These are phyloP conservation scores for Fusarium agapanthi DNA, from an alignment of 2,329 filamentous ascomycete genomes.

Conservation along the genomic window DNA sequence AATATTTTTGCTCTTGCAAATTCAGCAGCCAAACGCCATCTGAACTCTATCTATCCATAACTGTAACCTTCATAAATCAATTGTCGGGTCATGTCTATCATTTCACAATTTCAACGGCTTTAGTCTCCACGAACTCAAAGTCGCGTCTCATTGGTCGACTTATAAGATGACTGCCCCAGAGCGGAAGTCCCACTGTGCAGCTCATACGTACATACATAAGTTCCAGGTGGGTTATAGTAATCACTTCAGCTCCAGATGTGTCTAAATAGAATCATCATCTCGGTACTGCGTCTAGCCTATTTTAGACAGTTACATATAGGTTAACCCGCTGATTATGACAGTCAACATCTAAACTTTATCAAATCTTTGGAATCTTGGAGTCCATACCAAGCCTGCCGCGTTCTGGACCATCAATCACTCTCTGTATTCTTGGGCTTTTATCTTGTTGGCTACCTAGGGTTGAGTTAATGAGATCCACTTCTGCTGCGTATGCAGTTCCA, in stretches of 20 bases:
- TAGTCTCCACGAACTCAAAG: neutral
- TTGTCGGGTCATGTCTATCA: neutral
- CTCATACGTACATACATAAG: neutral
- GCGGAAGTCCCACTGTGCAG: slow-evolving; percentile 32
- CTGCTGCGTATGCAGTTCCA: slow-evolving; percentile 10
- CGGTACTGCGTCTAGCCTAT: neutral
- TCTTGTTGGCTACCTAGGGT: neutral
- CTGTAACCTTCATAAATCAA: neutral
- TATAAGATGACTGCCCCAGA: slow-evolving; percentile 8
- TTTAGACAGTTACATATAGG: neutral
- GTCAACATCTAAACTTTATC: neutral
- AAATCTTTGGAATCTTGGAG: neutral
- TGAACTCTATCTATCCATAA: neutral
- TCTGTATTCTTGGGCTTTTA: neutral
- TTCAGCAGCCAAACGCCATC: neutral
- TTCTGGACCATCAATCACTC: neutral
- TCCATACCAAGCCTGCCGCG: neutral
- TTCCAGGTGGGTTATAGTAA: neutral
- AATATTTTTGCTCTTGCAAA: neutral
- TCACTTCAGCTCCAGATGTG: neutral
- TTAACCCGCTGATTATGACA: neutral
- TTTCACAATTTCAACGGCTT: slow-evolving; percentile 4
- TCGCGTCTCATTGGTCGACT: slow-evolving; percentile 15
- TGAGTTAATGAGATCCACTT: neutral
- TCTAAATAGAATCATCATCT: slow-evolving; percentile 2